A percentile compares a stretch with the other conserved stretches of the same genome.
These are phyloP conservation scores for Dioscorea dumetorum DNA, from an alignment of 106 monocot genomes.

Conservation along the genomic window DNA sequence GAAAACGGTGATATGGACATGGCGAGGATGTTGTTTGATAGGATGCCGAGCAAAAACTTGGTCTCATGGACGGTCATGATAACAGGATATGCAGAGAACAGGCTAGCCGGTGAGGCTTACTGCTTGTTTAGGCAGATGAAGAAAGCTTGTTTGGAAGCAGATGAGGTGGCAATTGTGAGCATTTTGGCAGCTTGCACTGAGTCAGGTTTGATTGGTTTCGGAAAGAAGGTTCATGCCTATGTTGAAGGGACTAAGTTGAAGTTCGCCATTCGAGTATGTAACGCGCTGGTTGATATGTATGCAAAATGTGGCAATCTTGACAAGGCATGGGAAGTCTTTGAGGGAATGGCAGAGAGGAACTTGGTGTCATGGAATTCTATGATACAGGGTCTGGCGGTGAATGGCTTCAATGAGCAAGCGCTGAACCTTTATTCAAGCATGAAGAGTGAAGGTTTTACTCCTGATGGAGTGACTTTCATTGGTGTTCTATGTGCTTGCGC, in stretches of 20 bases:
- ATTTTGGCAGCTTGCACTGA: conserved; percentile 67
- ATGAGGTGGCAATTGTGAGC: conserved; percentile 42
- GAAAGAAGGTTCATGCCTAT: conserved; percentile 48
- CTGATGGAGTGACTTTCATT: conserved; percentile 64
- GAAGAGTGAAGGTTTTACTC: conserved; percentile 43
- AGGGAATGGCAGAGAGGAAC: conserved; percentile 32
- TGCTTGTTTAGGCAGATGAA: conserved; percentile 53
- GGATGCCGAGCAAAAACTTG: conserved; percentile 66
- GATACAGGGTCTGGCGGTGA: conserved; percentile 59
- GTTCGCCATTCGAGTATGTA: conserved; percentile 40
- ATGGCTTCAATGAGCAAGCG: conserved; percentile 61
- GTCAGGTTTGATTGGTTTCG: conserved; percentile 59
- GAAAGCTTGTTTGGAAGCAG: conserved; percentile 30
- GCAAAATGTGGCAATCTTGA: conserved; percentile 63
- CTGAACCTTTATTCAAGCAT: conserved; percentile 52
- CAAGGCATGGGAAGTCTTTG: conserved; percentile 47
- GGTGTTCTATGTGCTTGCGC: conserved; percentile 74
- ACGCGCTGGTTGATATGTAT: conserved; percentile 77
- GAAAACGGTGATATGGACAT: conserved; percentile 62
- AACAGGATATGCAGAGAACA: conserved; percentile 65
- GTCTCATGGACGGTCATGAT: conserved; percentile 84
- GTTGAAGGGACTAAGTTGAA: conserved; percentile 17
- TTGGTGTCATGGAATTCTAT: conserved; percentile 82
- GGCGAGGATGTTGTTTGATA: conserved; percentile 71
- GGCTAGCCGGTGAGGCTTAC: conserved; percentile 37